Evolutionary conservation across 768 basidiomycete genomes (phyloP).

Genomic region (Chalciporus pseudorubinellus): DNA sequence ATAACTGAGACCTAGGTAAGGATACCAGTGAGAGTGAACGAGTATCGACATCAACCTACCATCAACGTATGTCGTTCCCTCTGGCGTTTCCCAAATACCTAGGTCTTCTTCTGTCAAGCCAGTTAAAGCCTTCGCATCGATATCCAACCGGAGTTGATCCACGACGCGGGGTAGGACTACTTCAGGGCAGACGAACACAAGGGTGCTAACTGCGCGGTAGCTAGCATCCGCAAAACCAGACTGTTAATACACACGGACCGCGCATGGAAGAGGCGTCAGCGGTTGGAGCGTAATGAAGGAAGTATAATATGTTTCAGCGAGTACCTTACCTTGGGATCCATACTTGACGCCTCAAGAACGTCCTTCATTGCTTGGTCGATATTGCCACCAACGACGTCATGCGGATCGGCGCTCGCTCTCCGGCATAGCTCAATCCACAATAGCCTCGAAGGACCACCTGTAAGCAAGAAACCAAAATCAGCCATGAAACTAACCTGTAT

Average conservation of each 20-base stretch:
- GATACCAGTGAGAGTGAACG: background rate
- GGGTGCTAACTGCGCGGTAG: constrained; percentile 69
- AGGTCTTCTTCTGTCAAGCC: constrained; percentile 70
- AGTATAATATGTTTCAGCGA: background rate
- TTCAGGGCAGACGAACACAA: constrained; percentile 77
- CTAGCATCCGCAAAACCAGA: constrained; percentile 62
- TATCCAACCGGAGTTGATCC: constrained; percentile 60
- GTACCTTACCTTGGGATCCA: constrained; percentile 45
- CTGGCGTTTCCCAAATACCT: constrained; percentile 83
- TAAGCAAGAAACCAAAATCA: background rate
- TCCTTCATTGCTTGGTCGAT: constrained; percentile 48
- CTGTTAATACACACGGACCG: constrained; percentile 25
- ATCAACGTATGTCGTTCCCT: constrained; percentile 78
- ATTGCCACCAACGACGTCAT: constrained; percentile 50
- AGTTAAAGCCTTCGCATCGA: constrained; percentile 58
- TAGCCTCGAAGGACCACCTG: constrained; percentile 18
- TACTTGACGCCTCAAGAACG: constrained; percentile 46
- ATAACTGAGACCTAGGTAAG: constrained; percentile 48
- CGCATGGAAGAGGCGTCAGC: no score
- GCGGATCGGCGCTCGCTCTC: constrained; percentile 64
- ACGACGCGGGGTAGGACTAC: constrained; percentile 67
- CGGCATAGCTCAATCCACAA: constrained; percentile 83
- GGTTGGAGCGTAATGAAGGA: background rate
- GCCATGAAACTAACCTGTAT: background rate
- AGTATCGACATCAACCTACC: constrained; percentile 40